phyloP scores from a whole-genome alignment of 1,284 basidiomycete genomes.

The Sporisorium scitamineum region DNA sequence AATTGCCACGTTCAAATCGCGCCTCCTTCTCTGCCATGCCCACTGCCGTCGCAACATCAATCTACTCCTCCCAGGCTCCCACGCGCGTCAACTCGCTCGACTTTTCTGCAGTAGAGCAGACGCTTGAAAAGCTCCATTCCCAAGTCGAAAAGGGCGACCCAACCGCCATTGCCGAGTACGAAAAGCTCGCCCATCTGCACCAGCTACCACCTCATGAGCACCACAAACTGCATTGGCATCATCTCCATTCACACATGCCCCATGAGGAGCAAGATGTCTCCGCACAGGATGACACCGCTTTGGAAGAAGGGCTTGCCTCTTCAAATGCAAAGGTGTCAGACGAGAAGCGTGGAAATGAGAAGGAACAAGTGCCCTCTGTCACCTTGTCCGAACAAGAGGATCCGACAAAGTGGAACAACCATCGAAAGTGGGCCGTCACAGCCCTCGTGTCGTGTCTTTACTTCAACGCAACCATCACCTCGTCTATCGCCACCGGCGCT shows the following conservation, averaged over 20 bases:
- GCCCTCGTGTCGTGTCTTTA: slow-evolving; percentile 39
- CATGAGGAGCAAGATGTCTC: not conserved
- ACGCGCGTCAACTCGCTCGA: slow-evolving; percentile 42
- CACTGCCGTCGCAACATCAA: slow-evolving; percentile 24
- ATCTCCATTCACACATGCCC: slow-evolving; percentile 2
- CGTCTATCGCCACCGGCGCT: slow-evolving; percentile 41
- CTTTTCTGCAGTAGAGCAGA: slow-evolving; percentile 9
- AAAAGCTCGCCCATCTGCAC: slow-evolving; percentile 28
- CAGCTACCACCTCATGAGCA: slow-evolving; percentile 17
- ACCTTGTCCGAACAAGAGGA: slow-evolving; percentile 39
- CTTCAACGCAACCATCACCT: slow-evolving; percentile 42
- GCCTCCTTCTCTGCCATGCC: not conserved
- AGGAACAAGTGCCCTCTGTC: slow-evolving; percentile 15
- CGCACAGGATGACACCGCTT: not conserved
- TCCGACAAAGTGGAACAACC: slow-evolving; percentile 31
- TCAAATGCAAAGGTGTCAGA: not conserved
- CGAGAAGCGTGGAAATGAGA: slow-evolving; percentile 2
- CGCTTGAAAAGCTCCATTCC: slow-evolving; percentile 22
- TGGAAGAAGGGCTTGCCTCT: slow-evolving; percentile 9
- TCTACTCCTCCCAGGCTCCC: slow-evolving; percentile 17
- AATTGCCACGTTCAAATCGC: not conserved
- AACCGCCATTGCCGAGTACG: slow-evolving; percentile 39
- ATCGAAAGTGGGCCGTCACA: slow-evolving; percentile 43
- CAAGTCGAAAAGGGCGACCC: slow-evolving; percentile 35
- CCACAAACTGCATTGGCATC: slow-evolving; percentile 13